These are phyloP conservation scores for Alternaria triticimaculans DNA, from an alignment of 2,329 filamentous ascomycete species.

Conservation along the genomic window DNA sequence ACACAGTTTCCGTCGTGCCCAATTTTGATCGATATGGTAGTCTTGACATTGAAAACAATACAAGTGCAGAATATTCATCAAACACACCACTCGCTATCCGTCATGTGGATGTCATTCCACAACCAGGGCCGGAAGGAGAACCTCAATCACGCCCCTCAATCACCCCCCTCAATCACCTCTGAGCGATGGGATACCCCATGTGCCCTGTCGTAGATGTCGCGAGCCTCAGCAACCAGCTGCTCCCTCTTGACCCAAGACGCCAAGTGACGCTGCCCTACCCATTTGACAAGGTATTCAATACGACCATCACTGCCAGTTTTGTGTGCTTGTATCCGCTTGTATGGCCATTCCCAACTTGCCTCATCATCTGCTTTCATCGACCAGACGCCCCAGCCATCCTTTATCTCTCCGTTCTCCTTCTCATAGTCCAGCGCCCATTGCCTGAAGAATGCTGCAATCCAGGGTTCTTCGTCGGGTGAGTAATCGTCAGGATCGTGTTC, in stretches of 20 bases:
- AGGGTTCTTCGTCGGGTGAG: conserved; percentile 15
- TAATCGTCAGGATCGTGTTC: background rate
- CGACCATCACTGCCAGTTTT: conserved; percentile 7
- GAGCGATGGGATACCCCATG: background rate
- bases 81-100: no score
- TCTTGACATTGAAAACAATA: background rate
- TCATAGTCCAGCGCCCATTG: conserved; percentile 26
- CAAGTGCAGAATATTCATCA: background rate
- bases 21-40: background rate
- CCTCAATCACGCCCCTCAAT: background rate
- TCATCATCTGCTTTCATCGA: conserved; percentile 9
- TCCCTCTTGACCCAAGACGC: conserved; percentile 14
- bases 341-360: conserved; percentile 21
- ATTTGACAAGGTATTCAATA: conserved; percentile 19
- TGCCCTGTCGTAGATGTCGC: conserved; percentile 3
- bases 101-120: no score
- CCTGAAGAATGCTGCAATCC: conserved; percentile 21
- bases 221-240: conserved; percentile 4
- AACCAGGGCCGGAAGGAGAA: background rate
- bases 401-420: conserved; percentile 18
- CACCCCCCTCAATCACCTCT: background rate
- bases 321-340: conserved; percentile 18
- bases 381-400: conserved; percentile 20
- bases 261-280: conserved; percentile 19
- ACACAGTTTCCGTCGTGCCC: background rate